Base-by-base conservation (phyloP, 495 filamentous ascomycete species). In the Astrocystis sublimbata region DNA sequence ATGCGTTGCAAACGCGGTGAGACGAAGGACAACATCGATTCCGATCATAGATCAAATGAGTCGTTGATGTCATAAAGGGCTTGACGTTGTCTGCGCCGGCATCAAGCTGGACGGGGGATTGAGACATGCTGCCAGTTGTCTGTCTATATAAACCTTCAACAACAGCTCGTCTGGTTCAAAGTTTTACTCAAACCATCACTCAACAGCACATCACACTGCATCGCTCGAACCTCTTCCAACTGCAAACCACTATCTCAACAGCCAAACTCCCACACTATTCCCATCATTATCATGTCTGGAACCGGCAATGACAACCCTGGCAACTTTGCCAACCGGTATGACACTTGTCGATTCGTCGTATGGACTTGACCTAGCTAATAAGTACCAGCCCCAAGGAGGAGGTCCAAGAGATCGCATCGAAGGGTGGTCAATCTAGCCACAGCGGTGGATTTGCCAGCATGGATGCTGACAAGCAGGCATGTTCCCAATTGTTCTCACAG, bases 391-490 rank as follows among this genome's bases (percentile, higher is more conserved):
- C 83, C 46, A 80, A 79, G 64, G 82, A 85, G 42, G 82, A 88
- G 59, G 83, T 87, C 17, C 73, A 74, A 23, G 76, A 77, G 19
- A 81, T 83, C 46, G 83, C 79, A 1, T 66, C 70, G 1, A 84
- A 83, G 66, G 82, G 81, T 6, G 81, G 79, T n/a, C 76, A 81
- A 53, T 71, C 75, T 8, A 56, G 53, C 43, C 73, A 71, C 55
- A 47, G 54, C 15, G 68, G 73, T 38, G 74, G 73, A 23, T 77
- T 76, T 47, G 71, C 74, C 28, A 71, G 60, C 51, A 79, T 74
- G 72, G 69, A 83, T 45, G 69, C 79, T 2, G 73, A 81, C 33
- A 82, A 81, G 63, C 82, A 83, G 79, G 50, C 26, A 53, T 26
- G 50, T n/a, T 17, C 12, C 4, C 45, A 36, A 6, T 36, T 13